These are phyloP conservation scores for Lachnellula hyalina DNA, from an alignment of 2,329 filamentous ascomycete species.

Conservation along the genomic window DNA sequence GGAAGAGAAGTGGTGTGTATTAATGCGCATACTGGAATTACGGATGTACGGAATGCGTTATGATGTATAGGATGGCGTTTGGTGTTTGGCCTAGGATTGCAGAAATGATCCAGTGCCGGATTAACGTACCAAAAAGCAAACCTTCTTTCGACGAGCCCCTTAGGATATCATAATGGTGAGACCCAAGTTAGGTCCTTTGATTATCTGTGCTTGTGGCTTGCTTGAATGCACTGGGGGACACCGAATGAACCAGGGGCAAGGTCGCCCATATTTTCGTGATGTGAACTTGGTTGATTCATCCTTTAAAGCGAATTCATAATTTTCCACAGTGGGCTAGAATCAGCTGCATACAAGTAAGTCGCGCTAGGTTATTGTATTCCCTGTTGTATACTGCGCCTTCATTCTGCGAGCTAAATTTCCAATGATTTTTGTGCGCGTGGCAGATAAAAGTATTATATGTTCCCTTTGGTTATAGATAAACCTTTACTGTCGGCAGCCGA, in stretches of 20 bases:
- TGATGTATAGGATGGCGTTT: conserved; percentile 7
- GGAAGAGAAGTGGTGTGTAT: conserved; percentile 25
- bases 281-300: neutral
- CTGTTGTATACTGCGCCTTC: no score
- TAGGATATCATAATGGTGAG: neutral
- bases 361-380: no score
- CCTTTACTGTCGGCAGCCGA: no score
- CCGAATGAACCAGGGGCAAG: neutral
- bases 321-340: no score
- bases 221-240: neutral
- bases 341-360: no score
- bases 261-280: neutral
- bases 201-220: neutral
- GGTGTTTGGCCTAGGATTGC: conserved; percentile 1
- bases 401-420: no score
- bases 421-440: no score
- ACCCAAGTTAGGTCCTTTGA: no score
- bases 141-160: neutral
- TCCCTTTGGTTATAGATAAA: no score
- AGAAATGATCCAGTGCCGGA: neutral
- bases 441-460: no score
- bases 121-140: conserved; percentile 4
- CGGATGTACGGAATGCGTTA: conserved; percentile 2
- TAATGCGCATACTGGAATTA: conserved; percentile 12
- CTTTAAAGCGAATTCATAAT: no score